phyloP scores from a whole-genome alignment of 2,329 filamentous ascomycete genomes.

The Colletotrichum coccodes region DNA sequence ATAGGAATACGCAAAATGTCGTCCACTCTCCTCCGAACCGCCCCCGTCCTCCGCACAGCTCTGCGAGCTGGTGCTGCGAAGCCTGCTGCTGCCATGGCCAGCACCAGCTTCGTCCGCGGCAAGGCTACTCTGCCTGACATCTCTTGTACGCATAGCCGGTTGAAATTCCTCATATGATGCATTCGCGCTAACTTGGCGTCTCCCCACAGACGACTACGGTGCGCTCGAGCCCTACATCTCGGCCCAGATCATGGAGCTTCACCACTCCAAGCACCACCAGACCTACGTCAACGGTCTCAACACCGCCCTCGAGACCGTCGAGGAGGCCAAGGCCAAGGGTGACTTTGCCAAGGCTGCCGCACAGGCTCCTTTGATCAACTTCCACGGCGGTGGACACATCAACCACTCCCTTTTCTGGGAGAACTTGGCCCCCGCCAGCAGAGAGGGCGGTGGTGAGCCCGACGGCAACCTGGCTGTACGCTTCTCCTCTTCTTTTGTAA shows the following conservation, averaged over 20 bases:
- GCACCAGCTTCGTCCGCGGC: slow-evolving; percentile 81
- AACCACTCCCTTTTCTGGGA: slow-evolving; percentile 92
- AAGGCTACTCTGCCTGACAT: slow-evolving; percentile 96
- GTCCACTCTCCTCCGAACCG: slow-evolving; percentile 77
- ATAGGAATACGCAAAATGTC: slow-evolving; percentile 68
- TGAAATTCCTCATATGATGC: neutral
- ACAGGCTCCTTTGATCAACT: slow-evolving; percentile 71
- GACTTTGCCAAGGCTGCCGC: slow-evolving; percentile 62
- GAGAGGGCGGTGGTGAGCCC: slow-evolving; percentile 70
- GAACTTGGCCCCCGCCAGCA: slow-evolving; percentile 76
- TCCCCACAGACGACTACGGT: slow-evolving; percentile 84
- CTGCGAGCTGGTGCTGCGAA: slow-evolving; percentile 74
- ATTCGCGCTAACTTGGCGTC: neutral
- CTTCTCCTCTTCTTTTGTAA: neutral
- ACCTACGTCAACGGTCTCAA: slow-evolving; percentile 94
- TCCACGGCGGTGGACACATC: slow-evolving; percentile 87
- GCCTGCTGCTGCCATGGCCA: slow-evolving; percentile 71
- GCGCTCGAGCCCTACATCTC: slow-evolving; percentile 88
- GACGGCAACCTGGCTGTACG: slow-evolving; percentile 68
- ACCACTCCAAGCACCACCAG: slow-evolving; percentile 94
- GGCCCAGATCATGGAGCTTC: slow-evolving; percentile 94
- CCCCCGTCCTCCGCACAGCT: slow-evolving; percentile 74
- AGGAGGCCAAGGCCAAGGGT: slow-evolving; percentile 71
- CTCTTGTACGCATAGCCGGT: slow-evolving; percentile 53
- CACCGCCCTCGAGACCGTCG: slow-evolving; percentile 77